Percentiles rank a stretch among this genome's conserved stretches.
Conservation (phyloP, 495 filamentous ascomycete species). For the Aspergillus hancockii region DNA sequence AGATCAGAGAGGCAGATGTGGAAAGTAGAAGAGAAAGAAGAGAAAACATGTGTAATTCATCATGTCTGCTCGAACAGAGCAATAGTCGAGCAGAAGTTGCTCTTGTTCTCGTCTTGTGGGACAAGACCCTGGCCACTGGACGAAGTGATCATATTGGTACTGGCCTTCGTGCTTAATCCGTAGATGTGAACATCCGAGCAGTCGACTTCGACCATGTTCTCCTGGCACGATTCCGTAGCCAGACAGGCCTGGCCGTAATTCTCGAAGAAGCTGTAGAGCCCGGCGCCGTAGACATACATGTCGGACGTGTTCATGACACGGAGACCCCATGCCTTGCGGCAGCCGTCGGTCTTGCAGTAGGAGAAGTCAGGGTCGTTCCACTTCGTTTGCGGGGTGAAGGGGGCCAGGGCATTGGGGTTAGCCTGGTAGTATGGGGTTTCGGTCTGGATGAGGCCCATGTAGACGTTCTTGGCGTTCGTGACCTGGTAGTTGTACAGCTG, state of each 20-base stretch:
- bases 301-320: conserved; percentile 70
- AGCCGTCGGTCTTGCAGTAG: conserved; percentile 59
- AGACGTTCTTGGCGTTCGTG: conserved; percentile 75
- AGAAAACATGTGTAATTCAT: not conserved
- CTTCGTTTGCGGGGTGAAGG: conserved; percentile 61
- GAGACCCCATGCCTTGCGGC: conserved; percentile 83
- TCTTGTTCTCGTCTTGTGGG: conserved; percentile 63
- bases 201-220: conserved; percentile 84
- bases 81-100: conserved; percentile 76
- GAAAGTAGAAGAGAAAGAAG: conserved; percentile 6
- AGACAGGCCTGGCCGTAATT: conserved; percentile 84
- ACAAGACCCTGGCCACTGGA: conserved; percentile 52
- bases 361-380: conserved; percentile 79
- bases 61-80: conserved; percentile 56
- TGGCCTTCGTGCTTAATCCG: conserved; percentile 83
- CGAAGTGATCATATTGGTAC: conserved; percentile 78
- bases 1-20: not conserved
- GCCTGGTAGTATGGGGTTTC: conserved; percentile 92
- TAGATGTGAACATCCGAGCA: conserved; percentile 70
- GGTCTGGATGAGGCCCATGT: conserved; percentile 83
- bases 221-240: conserved; percentile 73
- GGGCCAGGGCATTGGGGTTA: conserved; percentile 73
- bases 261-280: conserved; percentile 85
- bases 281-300: conserved; percentile 73
- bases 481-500: conserved; percentile 91